Evolutionary conservation across 164 flowering plant genomes (phyloP), one percentile per base, ranked within the genome.

Genomic region (Vitis labrusca): DNA sequence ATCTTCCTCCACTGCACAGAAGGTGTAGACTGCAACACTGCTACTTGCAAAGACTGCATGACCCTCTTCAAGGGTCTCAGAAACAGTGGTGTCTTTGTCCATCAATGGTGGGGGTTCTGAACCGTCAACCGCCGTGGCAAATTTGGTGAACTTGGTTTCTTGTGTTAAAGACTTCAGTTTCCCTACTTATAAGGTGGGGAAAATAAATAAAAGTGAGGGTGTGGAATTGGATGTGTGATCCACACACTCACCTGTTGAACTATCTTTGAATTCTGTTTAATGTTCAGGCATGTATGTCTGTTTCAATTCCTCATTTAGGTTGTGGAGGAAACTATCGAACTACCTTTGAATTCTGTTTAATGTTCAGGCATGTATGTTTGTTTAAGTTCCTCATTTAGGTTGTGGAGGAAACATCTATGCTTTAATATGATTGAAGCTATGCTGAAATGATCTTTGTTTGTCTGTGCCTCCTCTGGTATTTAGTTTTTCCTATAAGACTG

Each of bases 1-100:
- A 82, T 94, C 61, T 92, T 94, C 73, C 84, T 94, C n/a, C 83
- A 58, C 19, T 94, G 96, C 77, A 37, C 85, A 8, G 81, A 80
- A 13, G 15, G 14, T n/a, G 59, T 3, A 3, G 77, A 78, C 50
- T 80, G 72, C 65, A 77, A 70, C 58, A 67, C 49, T 11, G 68
- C 54, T 1, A 6, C 14, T 3, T 73, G 64, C 59, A 83, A 75
- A 68, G 85, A 81, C 69, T 89, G 95, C 80, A 62, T 67, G 63
- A 78, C 81, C 60, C 74, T 94, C 64, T 68, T 84, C 75, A 73
- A 74, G 72, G 75, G 79, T 71, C 87, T 92, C 12, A 79, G 97
- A 54, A 82, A 69, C 65, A 74, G 73, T 61, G 97, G 98, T 54
- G 81, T 92, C 50, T 92, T 71, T 77, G 94, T 74, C 61, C 98